phyloP scores from a whole-genome alignment of 2,329 filamentous ascomycete genomes.

The Diaporthe helianthi region DNA sequence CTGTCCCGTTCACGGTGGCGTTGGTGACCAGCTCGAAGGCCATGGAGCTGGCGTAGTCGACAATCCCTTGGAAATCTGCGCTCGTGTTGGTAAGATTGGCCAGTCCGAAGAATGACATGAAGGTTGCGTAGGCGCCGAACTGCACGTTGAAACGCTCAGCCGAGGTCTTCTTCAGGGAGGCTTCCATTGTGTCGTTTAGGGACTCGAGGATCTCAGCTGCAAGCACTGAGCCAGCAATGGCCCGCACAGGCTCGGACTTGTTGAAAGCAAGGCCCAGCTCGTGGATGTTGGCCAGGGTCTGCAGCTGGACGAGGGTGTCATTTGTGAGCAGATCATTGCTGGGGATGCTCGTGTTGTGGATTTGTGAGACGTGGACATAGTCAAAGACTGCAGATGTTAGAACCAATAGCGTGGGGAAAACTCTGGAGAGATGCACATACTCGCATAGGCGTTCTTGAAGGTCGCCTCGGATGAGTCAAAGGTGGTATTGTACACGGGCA shows the following conservation, averaged over 20 bases:
- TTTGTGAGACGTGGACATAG: conserved; percentile 64
- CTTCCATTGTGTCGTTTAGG: conserved; percentile 58
- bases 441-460: conserved; percentile 68
- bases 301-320: conserved; percentile 66
- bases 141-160: conserved; percentile 57
- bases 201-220: conserved; percentile 61
- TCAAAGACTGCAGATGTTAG: conserved; percentile 57
- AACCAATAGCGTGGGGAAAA: not conserved
- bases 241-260: conserved; percentile 68
- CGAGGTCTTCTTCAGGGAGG: conserved; percentile 44
- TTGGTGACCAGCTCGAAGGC: conserved; percentile 74
- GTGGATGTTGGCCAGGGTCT: conserved; percentile 77
- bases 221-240: conserved; percentile 64
- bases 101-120: conserved; percentile 70
- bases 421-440: conserved; percentile 49
- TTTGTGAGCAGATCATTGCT: conserved; percentile 65
- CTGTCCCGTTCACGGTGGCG: conserved; percentile 48
- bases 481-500: conserved; percentile 62
- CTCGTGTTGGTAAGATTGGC: conserved; percentile 58
- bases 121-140: conserved; percentile 67
- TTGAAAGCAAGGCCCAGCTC: conserved; percentile 89
- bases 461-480: conserved; percentile 53
- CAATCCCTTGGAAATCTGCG: conserved; percentile 74
- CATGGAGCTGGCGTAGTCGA: conserved; percentile 86
- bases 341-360: conserved; percentile 68